These are phyloP conservation scores for Periconia sp. DNA, from an alignment of 2,329 filamentous ascomycete genomes.

Conservation along the genomic window DNA sequence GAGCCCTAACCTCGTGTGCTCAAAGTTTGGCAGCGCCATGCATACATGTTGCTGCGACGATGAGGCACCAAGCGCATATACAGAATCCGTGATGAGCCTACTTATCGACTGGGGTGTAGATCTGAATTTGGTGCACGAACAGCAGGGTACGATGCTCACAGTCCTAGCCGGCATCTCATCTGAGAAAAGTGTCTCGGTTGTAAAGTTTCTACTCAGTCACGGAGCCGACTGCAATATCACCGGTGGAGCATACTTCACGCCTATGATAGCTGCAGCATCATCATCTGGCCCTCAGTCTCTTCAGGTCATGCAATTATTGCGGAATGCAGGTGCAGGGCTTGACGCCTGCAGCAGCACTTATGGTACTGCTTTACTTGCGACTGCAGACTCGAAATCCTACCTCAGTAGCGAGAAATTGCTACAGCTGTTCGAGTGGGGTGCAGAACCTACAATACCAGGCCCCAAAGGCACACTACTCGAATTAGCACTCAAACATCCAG, in stretches of 20 bases:
- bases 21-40: too few species aligned
- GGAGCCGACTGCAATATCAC: background rate
- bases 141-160: background rate
- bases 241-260: background rate
- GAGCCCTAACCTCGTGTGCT: too few species aligned
- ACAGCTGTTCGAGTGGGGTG: background rate
- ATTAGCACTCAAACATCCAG: background rate
- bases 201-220: background rate
- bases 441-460: background rate
- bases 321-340: background rate
- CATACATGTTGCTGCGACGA: too few species aligned
- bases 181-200: background rate
- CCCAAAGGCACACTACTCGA: background rate
- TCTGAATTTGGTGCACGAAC: background rate
- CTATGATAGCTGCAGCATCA: background rate
- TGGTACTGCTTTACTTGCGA: background rate
- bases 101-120: too few species aligned
- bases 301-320: background rate
- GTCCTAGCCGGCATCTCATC: background rate
- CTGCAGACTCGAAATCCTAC: background rate
- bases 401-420: background rate
- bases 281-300: background rate
- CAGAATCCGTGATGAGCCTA: too few species aligned
- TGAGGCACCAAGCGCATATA: too few species aligned
- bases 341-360: background rate